A percentile compares a stretch with the other conserved stretches of the same genome.
phyloP scores from a whole-genome alignment of 352 stramenopile species.

The Aphanomyces invadans region DNA sequence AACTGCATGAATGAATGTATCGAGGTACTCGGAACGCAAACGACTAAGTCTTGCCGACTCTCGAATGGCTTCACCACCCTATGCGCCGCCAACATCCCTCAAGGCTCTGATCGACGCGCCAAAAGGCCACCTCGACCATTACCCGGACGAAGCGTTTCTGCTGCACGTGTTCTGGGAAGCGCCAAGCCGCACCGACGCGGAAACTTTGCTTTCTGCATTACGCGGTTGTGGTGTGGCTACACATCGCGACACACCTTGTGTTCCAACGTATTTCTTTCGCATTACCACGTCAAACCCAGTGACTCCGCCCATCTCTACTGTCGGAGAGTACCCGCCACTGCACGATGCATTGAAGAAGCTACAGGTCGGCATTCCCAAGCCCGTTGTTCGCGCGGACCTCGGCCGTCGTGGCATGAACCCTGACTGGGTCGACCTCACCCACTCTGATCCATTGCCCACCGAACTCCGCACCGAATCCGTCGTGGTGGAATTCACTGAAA shows the following conservation, averaged over 20 bases:
- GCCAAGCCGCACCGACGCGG: background rate
- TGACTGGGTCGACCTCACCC: background rate
- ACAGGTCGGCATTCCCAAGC: background rate
- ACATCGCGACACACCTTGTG: background rate
- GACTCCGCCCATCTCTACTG: background rate
- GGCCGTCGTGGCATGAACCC: background rate
- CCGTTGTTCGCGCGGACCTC: background rate
- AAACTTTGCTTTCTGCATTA: background rate
- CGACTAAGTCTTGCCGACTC: too few relatives aligned
- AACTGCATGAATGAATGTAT: conserved; percentile 32
- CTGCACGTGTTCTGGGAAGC: background rate
- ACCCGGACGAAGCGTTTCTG: background rate
- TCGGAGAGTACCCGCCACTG: background rate
- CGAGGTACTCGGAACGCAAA: too few relatives aligned
- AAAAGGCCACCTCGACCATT: background rate
- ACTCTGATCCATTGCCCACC: background rate
- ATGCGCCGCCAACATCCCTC: background rate
- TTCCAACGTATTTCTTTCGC: background rate
- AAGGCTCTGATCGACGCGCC: background rate
- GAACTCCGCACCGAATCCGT: background rate
- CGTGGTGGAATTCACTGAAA: background rate
- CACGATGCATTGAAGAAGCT: background rate
- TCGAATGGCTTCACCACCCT: too few relatives aligned
- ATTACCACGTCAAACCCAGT: background rate
- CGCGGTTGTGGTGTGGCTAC: background rate